A percentile compares a stretch with the other conserved stretches of the same genome.
Evolutionary conservation across 495 filamentous ascomycete genomes (phyloP).

Genomic region (Patellaria atrata): DNA sequence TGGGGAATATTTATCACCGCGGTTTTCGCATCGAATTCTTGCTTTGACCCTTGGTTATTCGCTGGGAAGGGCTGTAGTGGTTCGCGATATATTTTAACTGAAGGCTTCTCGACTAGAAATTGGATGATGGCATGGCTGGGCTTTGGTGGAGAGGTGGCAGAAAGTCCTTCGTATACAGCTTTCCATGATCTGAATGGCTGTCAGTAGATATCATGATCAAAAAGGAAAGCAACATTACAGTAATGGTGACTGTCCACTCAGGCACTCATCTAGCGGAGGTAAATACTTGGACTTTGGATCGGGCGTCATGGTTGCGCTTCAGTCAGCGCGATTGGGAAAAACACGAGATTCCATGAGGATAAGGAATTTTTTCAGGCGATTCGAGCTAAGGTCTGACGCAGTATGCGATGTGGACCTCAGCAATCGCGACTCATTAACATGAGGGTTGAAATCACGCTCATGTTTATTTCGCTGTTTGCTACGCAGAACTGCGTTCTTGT

Average conservation of each 20-base stretch:
- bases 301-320: conserved; percentile 18
- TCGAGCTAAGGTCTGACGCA: too few relatives aligned
- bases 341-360: too few relatives aligned
- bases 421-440: too few relatives aligned
- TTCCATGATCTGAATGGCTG: conserved; percentile 58
- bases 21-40: conserved; percentile 72
- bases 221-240: conserved; percentile 7
- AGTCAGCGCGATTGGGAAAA: conserved; percentile 7
- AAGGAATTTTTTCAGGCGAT: too few relatives aligned
- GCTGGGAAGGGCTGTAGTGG: conserved; percentile 48
- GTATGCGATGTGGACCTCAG: too few relatives aligned
- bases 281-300: conserved; percentile 1
- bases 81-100: conserved; percentile 47
- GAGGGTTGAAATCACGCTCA: too few relatives aligned
- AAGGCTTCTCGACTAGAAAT: conserved; percentile 55
- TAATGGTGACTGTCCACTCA: conserved; percentile 16
- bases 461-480: too few relatives aligned
- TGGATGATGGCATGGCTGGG: conserved; percentile 29
- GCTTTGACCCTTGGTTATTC: conserved; percentile 44
- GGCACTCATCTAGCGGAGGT: conserved; percentile 13
- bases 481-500: too few relatives aligned
- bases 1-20: conserved; percentile 80
- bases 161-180: conserved; percentile 50
- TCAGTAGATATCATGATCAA: background rate
- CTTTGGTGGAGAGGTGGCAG: conserved; percentile 34